Evolutionary conservation across 2,329 filamentous ascomycete genomes (phyloP).

Genomic region (Colletotrichum agaves): DNA sequence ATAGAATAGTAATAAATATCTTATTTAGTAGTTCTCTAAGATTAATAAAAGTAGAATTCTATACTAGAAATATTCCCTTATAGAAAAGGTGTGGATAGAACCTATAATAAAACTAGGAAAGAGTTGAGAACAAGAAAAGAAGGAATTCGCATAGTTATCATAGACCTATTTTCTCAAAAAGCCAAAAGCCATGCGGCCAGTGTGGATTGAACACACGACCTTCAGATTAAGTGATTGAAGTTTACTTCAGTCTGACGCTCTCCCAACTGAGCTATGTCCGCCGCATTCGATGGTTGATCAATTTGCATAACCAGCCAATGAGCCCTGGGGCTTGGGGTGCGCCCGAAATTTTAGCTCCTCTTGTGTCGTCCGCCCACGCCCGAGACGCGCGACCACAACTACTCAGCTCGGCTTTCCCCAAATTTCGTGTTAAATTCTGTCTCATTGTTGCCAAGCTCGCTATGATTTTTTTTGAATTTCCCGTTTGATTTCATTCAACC

Average conservation of each 20-base stretch:
- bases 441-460: too few relatives aligned
- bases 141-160: too few relatives aligned
- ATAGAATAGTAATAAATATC: too few relatives aligned
- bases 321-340: fast-evolving
- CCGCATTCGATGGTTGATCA: background rate
- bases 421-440: background rate
- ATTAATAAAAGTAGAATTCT: too few relatives aligned
- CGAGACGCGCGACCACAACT: too few relatives aligned
- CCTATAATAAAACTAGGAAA: too few relatives aligned
- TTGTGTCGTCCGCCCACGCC: too few relatives aligned
- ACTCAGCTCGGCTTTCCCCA: background rate
- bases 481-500: background rate
- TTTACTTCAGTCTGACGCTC: slow-evolving; percentile 37
- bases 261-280: slow-evolving; percentile 38
- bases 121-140: background rate
- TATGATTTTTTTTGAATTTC: background rate
- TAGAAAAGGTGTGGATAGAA: too few relatives aligned
- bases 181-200: slow-evolving; percentile 23
- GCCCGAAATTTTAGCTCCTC: too few relatives aligned
- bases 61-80: too few relatives aligned
- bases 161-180: too few relatives aligned
- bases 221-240: slow-evolving; percentile 37
- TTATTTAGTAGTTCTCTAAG: too few relatives aligned
- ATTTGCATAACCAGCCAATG: fast-evolving
- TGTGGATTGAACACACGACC: slow-evolving; percentile 38